Evolutionary conservation across 208 protist species (phyloP).

Genomic region (Acanthamoeba castellanii): DNA sequence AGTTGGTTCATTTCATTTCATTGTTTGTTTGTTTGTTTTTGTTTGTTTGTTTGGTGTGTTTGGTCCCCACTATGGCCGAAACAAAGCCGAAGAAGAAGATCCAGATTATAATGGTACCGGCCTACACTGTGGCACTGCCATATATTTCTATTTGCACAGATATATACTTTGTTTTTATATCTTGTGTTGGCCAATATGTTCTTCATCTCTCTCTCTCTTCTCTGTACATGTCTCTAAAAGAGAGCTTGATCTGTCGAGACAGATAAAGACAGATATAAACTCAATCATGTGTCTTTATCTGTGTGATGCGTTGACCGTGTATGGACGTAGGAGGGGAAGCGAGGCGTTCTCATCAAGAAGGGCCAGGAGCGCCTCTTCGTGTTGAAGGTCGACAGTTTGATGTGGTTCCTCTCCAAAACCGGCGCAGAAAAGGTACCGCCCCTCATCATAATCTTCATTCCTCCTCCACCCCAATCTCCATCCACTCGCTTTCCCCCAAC

Average conservation of each 20-base stretch:
- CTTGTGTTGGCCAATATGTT: too few relatives aligned
- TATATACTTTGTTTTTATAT: too few relatives aligned
- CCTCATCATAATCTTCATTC: neutral
- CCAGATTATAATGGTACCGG: too few relatives aligned
- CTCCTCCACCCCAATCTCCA: neutral
- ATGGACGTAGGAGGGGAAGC: constrained; percentile 34
- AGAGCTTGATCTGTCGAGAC: neutral
- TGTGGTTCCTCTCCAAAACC: constrained; percentile 50
- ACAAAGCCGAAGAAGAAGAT: too few relatives aligned
- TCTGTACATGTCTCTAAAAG: too few relatives aligned
- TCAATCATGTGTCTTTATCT: neutral
- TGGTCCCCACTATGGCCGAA: neutral
- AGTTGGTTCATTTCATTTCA: neutral
- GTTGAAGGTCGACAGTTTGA: constrained; percentile 22
- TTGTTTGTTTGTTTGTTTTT: neutral
- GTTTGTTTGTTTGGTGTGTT: neutral
- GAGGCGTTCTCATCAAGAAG: constrained; percentile 14
- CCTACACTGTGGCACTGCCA: neutral
- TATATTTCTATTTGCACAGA: too few relatives aligned
- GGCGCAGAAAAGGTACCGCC: neutral
- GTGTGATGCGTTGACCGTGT: too few relatives aligned
- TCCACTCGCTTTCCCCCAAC: neutral
- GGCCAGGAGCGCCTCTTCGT: constrained; percentile 26
- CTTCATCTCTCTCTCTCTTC: too few relatives aligned
- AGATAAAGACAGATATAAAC: neutral